These are phyloP conservation scores for Colletotrichum musae DNA, from an alignment of 2,329 filamentous ascomycete species.

Conservation along the genomic window DNA sequence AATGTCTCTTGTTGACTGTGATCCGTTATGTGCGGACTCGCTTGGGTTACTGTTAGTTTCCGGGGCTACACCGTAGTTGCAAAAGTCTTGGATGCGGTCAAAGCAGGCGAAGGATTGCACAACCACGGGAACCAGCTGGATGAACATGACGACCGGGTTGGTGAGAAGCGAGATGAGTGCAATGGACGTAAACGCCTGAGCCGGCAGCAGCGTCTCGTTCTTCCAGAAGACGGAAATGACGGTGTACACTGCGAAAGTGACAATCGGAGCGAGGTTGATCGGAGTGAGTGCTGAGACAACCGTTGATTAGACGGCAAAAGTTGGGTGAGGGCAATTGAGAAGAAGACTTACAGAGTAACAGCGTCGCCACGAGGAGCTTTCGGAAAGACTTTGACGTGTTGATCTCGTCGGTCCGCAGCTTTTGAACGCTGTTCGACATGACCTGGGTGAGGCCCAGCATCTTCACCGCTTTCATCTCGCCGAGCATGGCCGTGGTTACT, in stretches of 20 bases:
- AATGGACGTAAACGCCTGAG: slow-evolving; percentile 44
- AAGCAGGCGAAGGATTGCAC: slow-evolving; percentile 42
- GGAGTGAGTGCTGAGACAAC: slow-evolving; percentile 40
- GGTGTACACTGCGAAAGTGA: slow-evolving; percentile 46
- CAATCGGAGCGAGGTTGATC: slow-evolving; percentile 44
- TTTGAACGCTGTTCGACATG: slow-evolving; percentile 46
- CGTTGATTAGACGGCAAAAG: neutral
- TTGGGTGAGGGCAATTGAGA: too few relatives aligned
- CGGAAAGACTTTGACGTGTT: slow-evolving; percentile 47
- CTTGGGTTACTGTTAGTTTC: too few relatives aligned
- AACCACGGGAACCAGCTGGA: slow-evolving; percentile 43
- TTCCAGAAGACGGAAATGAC: slow-evolving; percentile 46
- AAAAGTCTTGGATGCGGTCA: slow-evolving; percentile 45
- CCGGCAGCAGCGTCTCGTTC: slow-evolving; percentile 43
- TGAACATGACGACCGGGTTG: slow-evolving; percentile 42
- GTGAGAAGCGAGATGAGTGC: slow-evolving; percentile 43
- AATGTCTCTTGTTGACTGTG: neutral
- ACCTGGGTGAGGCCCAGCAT: slow-evolving; percentile 54
- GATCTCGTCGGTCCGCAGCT: slow-evolving; percentile 48
- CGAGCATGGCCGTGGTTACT: slow-evolving; percentile 56
- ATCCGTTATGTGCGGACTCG: too few relatives aligned
- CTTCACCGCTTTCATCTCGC: slow-evolving; percentile 62
- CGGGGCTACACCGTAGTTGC: slow-evolving; percentile 6
- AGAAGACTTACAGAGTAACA: slow-evolving; percentile 43
- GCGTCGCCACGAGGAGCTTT: slow-evolving; percentile 43